Evolutionary conservation across 352 stramenopile species (phyloP), one percentile per base, ranked within the genome.

Genomic region (Elongisporangium prolatum): DNA sequence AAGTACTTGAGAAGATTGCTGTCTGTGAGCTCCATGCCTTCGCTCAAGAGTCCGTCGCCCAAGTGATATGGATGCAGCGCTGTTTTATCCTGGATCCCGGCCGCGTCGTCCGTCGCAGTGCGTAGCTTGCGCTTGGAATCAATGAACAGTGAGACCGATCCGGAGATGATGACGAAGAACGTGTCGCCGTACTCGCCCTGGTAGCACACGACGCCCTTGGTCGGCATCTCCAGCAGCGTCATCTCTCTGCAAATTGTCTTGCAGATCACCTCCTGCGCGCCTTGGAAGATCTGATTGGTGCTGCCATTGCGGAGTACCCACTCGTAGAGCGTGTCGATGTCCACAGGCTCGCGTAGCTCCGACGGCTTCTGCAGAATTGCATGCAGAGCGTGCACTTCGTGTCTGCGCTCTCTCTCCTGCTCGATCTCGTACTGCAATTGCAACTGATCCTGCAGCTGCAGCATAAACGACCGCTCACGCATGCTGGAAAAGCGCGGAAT

Each of bases 231-330:
- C 10, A 90, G 65, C 44, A 93, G 68, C 28, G 80, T 93, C 82
- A 93, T 91, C 59, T 93, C 84, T n/a, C 84, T 76, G 60, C 84
- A 93, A 62, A 93, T 93, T 16, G 82, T 92, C 60, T 92, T 93
- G 65, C 84, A 93, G 61, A 93, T 91, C 56, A 93, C 89, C 54
- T 93, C 84, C 65, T 93, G 84, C 4, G 80, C 84, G 0, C 80
- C 84, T 50, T 88, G 73, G 52, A 93, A 91, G 55, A 93, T 89
- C 58, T 88, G 86, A 60, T 77, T 87, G 9, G 82, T 93, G 58
- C 75, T 90, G n/a, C 78, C 81, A 49, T 93, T 93, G 40, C 78
- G 73, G 56, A 91, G 65, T 21, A 91, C 84, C 71, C 79, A 93
- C 13, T 92, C 80, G 62, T 91, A 92, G 16, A 93, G 61, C 20